phyloP scores from a whole-genome alignment of 2,329 filamentous ascomycete species.

The Cylindrodendrum hubeiense region DNA sequence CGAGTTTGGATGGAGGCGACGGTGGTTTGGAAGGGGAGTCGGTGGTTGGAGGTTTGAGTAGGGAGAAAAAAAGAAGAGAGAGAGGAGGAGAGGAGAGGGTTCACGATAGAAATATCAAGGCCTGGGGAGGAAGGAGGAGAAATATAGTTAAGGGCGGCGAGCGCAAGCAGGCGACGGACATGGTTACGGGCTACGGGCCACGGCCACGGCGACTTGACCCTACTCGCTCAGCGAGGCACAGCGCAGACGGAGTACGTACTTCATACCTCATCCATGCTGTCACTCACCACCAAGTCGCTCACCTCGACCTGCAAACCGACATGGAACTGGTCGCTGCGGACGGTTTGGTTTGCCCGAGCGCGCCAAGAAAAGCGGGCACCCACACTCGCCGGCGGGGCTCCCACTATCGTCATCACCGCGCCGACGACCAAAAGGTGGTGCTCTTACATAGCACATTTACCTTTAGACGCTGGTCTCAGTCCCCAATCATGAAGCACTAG shows the following conservation, averaged over 20 bases:
- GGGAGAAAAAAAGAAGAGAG: conserved; percentile 31
- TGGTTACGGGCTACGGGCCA: conserved; percentile 16
- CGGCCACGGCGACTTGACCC: neutral
- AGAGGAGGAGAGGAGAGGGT: conserved; percentile 33
- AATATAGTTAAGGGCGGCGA: conserved; percentile 21
- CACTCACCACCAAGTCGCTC: conserved; percentile 24
- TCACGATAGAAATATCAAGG: conserved; percentile 43
- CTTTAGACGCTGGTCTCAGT: conserved; percentile 8
- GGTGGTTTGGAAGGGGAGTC: conserved; percentile 22
- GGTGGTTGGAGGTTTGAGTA: conserved; percentile 35
- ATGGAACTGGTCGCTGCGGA: conserved; percentile 19
- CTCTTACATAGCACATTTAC: conserved; percentile 25
- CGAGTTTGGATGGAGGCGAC: conserved; percentile 32
- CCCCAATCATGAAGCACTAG: conserved; percentile 18
- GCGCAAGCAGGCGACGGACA: conserved; percentile 10
- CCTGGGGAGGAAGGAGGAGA: conserved; percentile 8
- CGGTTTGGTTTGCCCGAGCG: conserved; percentile 32
- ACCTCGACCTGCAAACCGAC: conserved; percentile 34
- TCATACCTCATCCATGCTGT: conserved; percentile 9
- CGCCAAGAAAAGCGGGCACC: conserved; percentile 44
- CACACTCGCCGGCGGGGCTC: conserved; percentile 42
- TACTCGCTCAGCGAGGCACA: neutral
- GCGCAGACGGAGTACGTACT: neutral
- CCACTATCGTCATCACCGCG: conserved; percentile 45
- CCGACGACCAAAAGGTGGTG: conserved; percentile 18